Evolutionary conservation across 2,329 filamentous ascomycete species (phyloP), one percentile per base, ranked within the genome.

Genomic region (Colletotrichum lindemuthianum): DNA sequence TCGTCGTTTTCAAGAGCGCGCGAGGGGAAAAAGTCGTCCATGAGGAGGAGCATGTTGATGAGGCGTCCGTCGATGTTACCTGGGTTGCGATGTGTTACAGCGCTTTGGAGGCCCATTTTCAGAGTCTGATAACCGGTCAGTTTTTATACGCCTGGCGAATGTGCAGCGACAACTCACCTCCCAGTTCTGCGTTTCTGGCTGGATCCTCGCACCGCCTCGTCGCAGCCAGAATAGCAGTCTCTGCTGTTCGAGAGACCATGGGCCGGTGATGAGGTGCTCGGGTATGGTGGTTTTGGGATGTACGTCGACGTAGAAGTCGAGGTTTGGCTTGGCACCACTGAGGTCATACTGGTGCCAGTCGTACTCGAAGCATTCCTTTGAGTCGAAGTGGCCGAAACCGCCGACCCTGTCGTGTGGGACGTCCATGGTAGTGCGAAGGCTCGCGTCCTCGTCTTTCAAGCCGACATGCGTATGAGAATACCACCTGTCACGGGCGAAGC

Each of bases 151-250:
- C 11, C 13, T 43, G 9, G 6, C 9, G 4, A 36, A 32, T 1
- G 7, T 33, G 15, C 9, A 41, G 13, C 5, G 6, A 13, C 12
- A 39, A 49, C 63, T 60, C 24, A 55, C 66, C 59, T 84, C 82
- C 82, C 82, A 84, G 1, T 78, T 72, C 60, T 75, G 72, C 40
- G 60, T 56, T 24, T 73, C 68, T 1, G 72, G 65, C 16, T 72
- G 71, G 8, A 77, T 47, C 5, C 67, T 69, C 55, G 77, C 72
- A 12, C 81, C 80, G 6, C 74, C 77, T 40, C 78, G 76, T 9
- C 76, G 70, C 16, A 84, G 72, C 82, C 82, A 84, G 69, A 82
- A 82, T 6, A 84, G 72, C 34, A 80, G 79, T 43, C 77, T 75
- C 32, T 74, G 70, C 45, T 73, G 70, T 41, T 77, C 75, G 4